Evolutionary conservation across 768 basidiomycete genomes (phyloP), one percentile per base, ranked within the genome.

Genomic region (Rhodosporidiobolus odoratus): DNA sequence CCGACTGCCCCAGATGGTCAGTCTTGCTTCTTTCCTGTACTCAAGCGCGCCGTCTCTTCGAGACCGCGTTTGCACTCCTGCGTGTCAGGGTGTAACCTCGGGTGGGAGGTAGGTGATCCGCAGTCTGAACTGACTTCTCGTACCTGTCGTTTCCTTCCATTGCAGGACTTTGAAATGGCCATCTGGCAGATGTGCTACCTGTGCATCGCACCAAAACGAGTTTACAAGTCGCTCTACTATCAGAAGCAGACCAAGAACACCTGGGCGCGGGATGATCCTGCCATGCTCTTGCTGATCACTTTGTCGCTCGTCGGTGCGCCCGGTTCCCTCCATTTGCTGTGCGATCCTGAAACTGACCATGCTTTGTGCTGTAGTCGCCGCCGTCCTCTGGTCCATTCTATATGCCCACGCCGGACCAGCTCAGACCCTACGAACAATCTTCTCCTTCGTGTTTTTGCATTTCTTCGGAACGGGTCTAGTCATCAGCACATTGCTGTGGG

Each of bases 191-290:
- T 98, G 66, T 92, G 90, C 16, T 96, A 96, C 81, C 83, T 97
- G 4, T 94, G 92, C 78, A 85, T 97, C 64, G 88, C 92, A 6
- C 95, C 95, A 0, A 85, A 89, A 78, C 85, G 92, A 85, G 94
- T 98, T 88, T 96, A 76, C 79, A 27, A 32, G 52, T 53, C 27
- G 10, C 8, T 53, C 12, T 98, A 97, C 79, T 96, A 94, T 78
- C 94, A 96, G 81, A 94, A 94, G 81, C 91, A 97, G 83, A 97
- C 94, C 27, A 97, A 96, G 84, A 96, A 98, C 79, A 92, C 90
- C 23, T 97, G 94, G 94, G 92, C 94, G 27, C 84, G 95, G 79
- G 95, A 98, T 80, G 95, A 98, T 78, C 95, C 95, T 30, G 95
- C 95, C 35, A 92, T 96, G 73, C 84, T 97, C 35, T 84, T 97